phyloP scores from a whole-genome alignment of 768 basidiomycete genomes.

The Lyophyllum atratum region DNA sequence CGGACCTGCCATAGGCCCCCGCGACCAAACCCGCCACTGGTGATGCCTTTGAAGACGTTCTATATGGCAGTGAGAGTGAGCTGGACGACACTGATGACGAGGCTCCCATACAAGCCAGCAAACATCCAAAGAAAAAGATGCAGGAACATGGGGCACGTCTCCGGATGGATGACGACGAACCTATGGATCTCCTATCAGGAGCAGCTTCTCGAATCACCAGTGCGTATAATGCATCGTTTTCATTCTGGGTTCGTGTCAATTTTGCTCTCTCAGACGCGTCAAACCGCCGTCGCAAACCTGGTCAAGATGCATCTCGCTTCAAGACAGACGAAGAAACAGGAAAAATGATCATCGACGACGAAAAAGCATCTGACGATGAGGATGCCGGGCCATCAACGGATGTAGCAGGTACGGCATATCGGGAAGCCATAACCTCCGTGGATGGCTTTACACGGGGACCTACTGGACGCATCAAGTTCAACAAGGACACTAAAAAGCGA shows the following conservation, averaged over 20 bases:
- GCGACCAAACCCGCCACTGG: conserved; percentile 58
- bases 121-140: conserved; percentile 33
- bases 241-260: background rate
- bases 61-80: conserved; percentile 97
- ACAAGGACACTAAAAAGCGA: conserved; percentile 96
- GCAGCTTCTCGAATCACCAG: conserved; percentile 71
- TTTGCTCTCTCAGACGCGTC: conserved; percentile 38
- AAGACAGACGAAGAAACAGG: conserved; percentile 85
- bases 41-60: conserved; percentile 94
- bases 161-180: conserved; percentile 87
- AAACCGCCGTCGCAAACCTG: conserved; percentile 69
- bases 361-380: conserved; percentile 47
- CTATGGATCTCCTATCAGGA: conserved; percentile 91
- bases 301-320: conserved; percentile 85
- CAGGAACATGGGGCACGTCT: conserved; percentile 57
- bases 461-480: conserved; percentile 88
- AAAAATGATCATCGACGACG: conserved; percentile 75
- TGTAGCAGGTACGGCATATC: conserved; percentile 78
- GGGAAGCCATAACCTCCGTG: conserved; percentile 76
- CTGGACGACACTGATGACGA: conserved; percentile 73
- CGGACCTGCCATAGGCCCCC: conserved; percentile 34
- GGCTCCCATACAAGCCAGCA: conserved; percentile 28
- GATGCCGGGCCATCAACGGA: conserved; percentile 44
- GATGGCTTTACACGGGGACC: conserved; percentile 90
- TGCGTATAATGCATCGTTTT: conserved; percentile 35